Evolutionary conservation across 2,329 filamentous ascomycete species (phyloP), one percentile per base, ranked within the genome.

Genomic region (Ceratocystis papillata): DNA sequence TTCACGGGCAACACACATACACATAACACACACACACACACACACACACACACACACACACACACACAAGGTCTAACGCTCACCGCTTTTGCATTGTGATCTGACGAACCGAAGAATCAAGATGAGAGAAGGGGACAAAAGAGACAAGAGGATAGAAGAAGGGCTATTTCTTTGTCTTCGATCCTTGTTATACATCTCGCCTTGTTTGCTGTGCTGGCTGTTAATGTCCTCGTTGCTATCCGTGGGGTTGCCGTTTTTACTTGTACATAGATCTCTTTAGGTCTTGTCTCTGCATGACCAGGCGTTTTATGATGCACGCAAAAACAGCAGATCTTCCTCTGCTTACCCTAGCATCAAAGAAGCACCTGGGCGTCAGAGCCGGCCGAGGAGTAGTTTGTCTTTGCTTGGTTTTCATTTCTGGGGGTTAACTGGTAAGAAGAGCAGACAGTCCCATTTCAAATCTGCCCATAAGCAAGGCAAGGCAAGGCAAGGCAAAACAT

Each of bases 1-100:
- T 59, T 59, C 55, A 59, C 28, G 55, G 25, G 55, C 55, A 59
- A 59, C 55, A 59, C 55, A 57, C 50, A 37, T 10, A 37, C 33
- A 37, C 33, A 37, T 37, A 37, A 12, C 8, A 41, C 37, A 41
- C 37, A 41, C 10, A 41, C 37, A 41, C 37, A 41, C 10, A 37
- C 50, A 59, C 37, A 12, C 3, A 37, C 33, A 37, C 33, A 37
- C 50, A 10, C 8, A 41, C 37, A 41, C 37, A 41, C 37, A 4
- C 10, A 37, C 33, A 37, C 33, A 37, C 50, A 59, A 59, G 55
- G 55, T 59, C 30, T 12, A n/a, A 59, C 55, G 33, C 55, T 59
- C 55, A 59, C 55, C 55, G 55, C 55, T 59, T 59, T 59, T 37
- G 55, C 55, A 30, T 59, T 59, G 55, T 17, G 25, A 59, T 59